Conservation (phyloP, 495 filamentous ascomycete species). For the Tuber magnatum region DNA sequence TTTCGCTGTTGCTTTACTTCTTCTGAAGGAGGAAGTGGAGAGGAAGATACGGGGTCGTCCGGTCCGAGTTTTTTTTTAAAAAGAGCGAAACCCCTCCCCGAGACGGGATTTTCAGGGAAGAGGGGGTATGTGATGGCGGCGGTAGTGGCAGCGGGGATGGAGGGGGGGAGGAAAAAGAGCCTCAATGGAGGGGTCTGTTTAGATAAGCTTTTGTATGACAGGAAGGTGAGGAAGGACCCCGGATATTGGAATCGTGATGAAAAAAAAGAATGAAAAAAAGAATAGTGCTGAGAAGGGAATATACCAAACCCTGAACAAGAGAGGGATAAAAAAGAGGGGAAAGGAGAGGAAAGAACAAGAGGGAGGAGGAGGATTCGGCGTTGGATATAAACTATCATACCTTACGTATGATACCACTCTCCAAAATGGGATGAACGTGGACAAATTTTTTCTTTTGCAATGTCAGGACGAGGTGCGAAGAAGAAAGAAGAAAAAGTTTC, state of each 20-base stretch:
- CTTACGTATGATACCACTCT: not conserved
- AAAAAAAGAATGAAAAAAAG: not conserved
- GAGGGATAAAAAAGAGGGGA: not conserved
- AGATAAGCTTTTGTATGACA: not conserved
- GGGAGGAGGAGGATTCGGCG: not conserved
- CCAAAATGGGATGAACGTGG: not conserved
- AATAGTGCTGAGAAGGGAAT: not conserved
- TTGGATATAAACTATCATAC: not conserved
- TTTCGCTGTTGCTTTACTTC: not conserved
- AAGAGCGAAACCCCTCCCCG: no score
- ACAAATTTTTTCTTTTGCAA: no score
- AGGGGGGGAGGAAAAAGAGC: not conserved
- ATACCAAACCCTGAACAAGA: not conserved
- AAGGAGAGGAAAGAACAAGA: not conserved
- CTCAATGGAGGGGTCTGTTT: not conserved
- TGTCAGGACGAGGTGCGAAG: not conserved
- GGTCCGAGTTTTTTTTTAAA: not conserved
- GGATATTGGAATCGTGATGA: not conserved
- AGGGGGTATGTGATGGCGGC: not conserved
- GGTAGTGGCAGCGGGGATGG: not conserved
- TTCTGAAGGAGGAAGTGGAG: not conserved
- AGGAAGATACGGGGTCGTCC: not conserved
- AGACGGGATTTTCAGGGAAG: not conserved
- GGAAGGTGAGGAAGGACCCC: not conserved
- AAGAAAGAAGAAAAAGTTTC: not conserved